phyloP scores from a whole-genome alignment of 306 rosid genomes.

The Senna tora region DNA sequence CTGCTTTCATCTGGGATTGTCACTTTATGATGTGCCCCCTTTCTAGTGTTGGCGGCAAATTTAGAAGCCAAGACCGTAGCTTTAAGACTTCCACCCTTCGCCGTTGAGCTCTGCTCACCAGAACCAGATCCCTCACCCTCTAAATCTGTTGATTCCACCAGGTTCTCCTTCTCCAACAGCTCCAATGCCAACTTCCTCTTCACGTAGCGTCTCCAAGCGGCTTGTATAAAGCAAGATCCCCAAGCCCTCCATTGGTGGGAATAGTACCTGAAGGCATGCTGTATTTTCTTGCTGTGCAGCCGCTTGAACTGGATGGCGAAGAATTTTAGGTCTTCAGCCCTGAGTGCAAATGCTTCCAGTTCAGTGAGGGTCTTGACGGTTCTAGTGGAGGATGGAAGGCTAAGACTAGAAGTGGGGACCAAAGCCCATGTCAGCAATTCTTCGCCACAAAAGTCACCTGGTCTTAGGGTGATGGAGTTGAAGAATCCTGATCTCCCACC shows the following conservation, averaged over 20 bases:
- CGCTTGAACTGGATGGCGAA: slow-evolving; percentile 81
- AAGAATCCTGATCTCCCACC: slow-evolving; percentile 86
- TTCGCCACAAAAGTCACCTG: slow-evolving; percentile 90
- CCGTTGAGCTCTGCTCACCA: slow-evolving; percentile 24
- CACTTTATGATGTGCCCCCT: slow-evolving; percentile 47
- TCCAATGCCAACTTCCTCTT: slow-evolving; percentile 65
- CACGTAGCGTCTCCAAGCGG: slow-evolving; percentile 75
- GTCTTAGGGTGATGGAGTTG: slow-evolving; percentile 68
- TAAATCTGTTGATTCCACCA: slow-evolving; percentile 32
- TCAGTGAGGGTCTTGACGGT: slow-evolving; percentile 71
- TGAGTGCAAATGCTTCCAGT: slow-evolving; percentile 85
- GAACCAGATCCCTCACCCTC: slow-evolving; percentile 17
- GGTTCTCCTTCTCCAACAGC: slow-evolving; percentile 61
- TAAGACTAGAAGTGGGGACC: slow-evolving; percentile 54
- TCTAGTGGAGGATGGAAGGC: slow-evolving; percentile 74
- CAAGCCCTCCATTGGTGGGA: slow-evolving; percentile 94
- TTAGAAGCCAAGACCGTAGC: slow-evolving; percentile 73
- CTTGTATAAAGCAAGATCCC: slow-evolving; percentile 82
- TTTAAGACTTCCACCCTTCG: slow-evolving; percentile 40
- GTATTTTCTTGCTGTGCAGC: slow-evolving; percentile 86
- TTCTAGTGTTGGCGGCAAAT: slow-evolving; percentile 74
- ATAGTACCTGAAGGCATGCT: slow-evolving; percentile 82
- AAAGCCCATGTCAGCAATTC: slow-evolving; percentile 91
- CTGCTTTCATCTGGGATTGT: slow-evolving; percentile 49
- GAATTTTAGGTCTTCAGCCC: slow-evolving; percentile 77